Evolutionary conservation across 2,329 filamentous ascomycete genomes (phyloP).

Genomic region (Venturia effusa): DNA sequence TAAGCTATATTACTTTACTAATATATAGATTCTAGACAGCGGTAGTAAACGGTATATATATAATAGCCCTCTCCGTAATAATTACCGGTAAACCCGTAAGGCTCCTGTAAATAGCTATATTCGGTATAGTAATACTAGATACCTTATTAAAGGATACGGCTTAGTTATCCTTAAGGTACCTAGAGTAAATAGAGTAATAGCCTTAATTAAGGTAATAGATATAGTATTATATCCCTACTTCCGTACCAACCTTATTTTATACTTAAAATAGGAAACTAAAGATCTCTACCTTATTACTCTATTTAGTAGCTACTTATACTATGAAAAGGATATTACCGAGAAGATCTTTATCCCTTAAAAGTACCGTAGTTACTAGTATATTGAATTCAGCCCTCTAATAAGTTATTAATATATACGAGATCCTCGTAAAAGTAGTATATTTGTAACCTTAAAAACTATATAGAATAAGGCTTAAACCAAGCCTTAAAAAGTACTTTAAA

Average conservation of each 20-base stretch:
- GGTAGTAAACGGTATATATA: background rate
- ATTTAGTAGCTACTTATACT: background rate
- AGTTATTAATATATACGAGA: background rate
- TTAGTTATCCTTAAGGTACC: too few species aligned
- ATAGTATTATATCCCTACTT: too few species aligned
- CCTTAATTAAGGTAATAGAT: too few species aligned
- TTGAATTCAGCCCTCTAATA: background rate
- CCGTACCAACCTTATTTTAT: too few species aligned
- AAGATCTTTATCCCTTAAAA: background rate
- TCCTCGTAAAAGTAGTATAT: background rate
- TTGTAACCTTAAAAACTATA: too few species aligned
- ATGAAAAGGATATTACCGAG: background rate
- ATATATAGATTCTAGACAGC: background rate
- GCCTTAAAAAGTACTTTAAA: background rate
- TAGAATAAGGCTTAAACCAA: too few species aligned
- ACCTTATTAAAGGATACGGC: too few species aligned
- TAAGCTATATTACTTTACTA: background rate
- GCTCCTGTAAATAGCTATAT: background rate
- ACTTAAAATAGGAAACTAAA: too few species aligned
- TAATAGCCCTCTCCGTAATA: background rate
- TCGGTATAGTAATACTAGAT: too few species aligned
- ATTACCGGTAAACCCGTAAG: background rate
- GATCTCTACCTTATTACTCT: too few species aligned
- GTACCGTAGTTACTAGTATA: background rate
- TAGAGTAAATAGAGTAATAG: too few species aligned